These are phyloP conservation scores for Verticillium zaregamsianum DNA, from an alignment of 2,329 filamentous ascomycete genomes.

Conservation along the genomic window DNA sequence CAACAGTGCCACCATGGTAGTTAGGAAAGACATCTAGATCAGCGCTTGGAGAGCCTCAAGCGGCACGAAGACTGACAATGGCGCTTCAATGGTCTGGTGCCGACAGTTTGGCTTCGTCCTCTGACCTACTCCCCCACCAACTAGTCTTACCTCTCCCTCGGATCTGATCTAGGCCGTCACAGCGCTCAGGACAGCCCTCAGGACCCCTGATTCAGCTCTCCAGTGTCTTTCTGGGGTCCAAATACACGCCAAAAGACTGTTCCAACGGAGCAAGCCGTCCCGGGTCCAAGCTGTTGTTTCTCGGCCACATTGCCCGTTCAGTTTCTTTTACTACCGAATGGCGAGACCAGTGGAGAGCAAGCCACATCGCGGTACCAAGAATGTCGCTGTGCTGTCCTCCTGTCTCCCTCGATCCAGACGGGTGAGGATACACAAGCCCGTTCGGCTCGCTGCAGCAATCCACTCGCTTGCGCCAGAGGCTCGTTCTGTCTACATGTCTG, in stretches of 20 bases:
- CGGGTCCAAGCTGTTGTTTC: neutral
- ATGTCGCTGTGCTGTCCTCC: neutral
- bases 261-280: neutral
- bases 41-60: neutral
- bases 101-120: neutral
- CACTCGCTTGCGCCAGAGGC: neutral
- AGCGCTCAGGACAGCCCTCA: neutral
- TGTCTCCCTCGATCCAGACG: neutral
- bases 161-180: neutral
- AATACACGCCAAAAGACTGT: neutral
- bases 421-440: neutral
- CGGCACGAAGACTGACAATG: neutral
- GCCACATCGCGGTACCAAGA: neutral
- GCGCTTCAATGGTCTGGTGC: neutral
- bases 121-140: neutral
- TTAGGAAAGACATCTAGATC: neutral
- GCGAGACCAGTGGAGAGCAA: neutral
- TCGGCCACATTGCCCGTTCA: neutral
- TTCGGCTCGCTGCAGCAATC: neutral
- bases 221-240: neutral
- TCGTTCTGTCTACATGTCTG: neutral
- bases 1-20: too few relatives aligned
- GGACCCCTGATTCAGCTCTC: neutral
- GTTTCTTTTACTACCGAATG: neutral
- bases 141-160: neutral